Evolutionary conservation across 2,329 filamentous ascomycete species (phyloP), one percentile per base, ranked within the genome.

Genomic region (Penicillium sp.): DNA sequence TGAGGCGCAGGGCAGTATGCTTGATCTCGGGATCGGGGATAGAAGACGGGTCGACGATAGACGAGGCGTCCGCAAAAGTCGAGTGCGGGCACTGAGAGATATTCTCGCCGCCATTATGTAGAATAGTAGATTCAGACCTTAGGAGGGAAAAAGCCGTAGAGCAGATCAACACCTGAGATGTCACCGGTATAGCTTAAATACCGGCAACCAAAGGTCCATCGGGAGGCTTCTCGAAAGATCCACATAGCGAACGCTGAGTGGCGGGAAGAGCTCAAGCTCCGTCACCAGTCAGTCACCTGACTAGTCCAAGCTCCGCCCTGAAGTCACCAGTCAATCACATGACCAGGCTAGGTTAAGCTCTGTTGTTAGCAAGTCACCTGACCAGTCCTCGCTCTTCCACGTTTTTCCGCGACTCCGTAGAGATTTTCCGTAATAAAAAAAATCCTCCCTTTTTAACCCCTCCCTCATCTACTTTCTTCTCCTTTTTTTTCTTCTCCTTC

Each of bases 141-240:
- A 10, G 13, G 43, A 13, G 43, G 6, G 24, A 6, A 35, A 19
- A 45, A 17, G 19, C 43, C 28, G 5, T 22, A 8, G 6, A 21
- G 4, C 19, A 19, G 0, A 3, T 21, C 26, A n/a, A 31, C 13
- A 12, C 6, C 28, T 4, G 10, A 12, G 3, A 32, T 41, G 44
- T 28, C 33, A 24, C 19, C 24, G 15, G 28, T 35, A 49, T 42
- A 51, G 43, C 48, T 57, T 55, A 43, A 45, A 53, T 55, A 51
- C 37, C 33, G 40, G 21, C 22, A 32, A 28, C 31, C 35, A 39
- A 40, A 40, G 54, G 31, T 43, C 45, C 50, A 52, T 58, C 60
- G 51, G 52, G 63, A 63, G 47, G 57, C 56, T 67, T 68, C 65
- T 64, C 61, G 68, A 70, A 70, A 57, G 64, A 61, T 69, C 67